phyloP scores from a whole-genome alignment of 2,329 filamentous ascomycete genomes.

The Dothistroma pini region DNA sequence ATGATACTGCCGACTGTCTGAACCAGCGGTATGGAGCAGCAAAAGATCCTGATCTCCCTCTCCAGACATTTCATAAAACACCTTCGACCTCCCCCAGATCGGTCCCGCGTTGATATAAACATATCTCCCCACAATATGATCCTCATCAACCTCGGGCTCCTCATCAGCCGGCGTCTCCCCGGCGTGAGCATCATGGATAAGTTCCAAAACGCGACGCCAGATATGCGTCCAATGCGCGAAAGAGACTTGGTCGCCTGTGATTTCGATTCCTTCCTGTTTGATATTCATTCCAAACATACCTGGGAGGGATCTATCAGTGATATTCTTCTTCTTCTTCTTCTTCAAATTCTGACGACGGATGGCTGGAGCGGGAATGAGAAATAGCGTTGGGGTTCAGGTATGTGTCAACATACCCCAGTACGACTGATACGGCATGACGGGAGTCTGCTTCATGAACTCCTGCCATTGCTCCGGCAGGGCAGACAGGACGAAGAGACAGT shows the following conservation, averaged over 20 bases:
- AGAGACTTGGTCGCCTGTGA: slow-evolving; percentile 45
- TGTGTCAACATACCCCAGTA: slow-evolving; percentile 42
- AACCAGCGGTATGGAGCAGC: slow-evolving; percentile 39
- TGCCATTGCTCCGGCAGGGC: slow-evolving; percentile 47
- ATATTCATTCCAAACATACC: slow-evolving; percentile 45
- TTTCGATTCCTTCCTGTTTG: slow-evolving; percentile 48
- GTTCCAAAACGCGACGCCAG: slow-evolving; percentile 48
- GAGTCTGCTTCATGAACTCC: slow-evolving; percentile 44
- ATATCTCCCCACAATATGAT: slow-evolving; percentile 48
- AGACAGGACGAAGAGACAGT: slow-evolving; percentile 38
- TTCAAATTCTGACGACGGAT: slow-evolving; percentile 16
- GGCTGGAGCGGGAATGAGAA: too few species aligned
- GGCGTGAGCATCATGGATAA: slow-evolving; percentile 47
- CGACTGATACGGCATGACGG: slow-evolving; percentile 44
- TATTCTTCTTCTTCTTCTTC: not conserved
- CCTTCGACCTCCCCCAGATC: slow-evolving; percentile 48
- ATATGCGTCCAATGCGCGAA: slow-evolving; percentile 47
- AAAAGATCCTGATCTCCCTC: slow-evolving; percentile 46
- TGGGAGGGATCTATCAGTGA: slow-evolving; percentile 15
- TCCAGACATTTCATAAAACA: slow-evolving; percentile 50
- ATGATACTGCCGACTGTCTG: slow-evolving; percentile 49
- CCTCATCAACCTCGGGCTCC: slow-evolving; percentile 38
- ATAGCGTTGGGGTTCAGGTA: too few species aligned
- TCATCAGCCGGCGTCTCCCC: slow-evolving; percentile 43
- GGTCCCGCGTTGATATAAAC: slow-evolving; percentile 44